A percentile compares a stretch with the other conserved stretches of the same genome.
These are phyloP conservation scores for Jacaranda copaia DNA, from an alignment of 257 asterid species.

Conservation along the genomic window DNA sequence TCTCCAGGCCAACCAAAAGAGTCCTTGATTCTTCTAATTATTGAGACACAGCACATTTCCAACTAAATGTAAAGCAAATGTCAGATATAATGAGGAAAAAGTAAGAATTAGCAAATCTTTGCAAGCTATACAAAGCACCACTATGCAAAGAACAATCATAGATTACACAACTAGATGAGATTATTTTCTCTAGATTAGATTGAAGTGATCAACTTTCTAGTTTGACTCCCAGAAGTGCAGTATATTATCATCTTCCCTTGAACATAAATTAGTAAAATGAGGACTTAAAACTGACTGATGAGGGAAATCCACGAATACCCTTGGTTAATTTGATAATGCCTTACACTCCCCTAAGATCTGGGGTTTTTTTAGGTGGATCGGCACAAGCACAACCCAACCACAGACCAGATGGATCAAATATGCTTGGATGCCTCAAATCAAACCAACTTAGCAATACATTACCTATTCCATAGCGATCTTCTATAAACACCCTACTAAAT, in stretches of 20 bases:
- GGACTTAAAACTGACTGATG: too few relatives aligned
- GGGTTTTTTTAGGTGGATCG: too few relatives aligned
- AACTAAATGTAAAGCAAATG: constrained; percentile 49
- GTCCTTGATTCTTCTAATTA: constrained; percentile 66
- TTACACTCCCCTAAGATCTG: too few relatives aligned
- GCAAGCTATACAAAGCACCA: background rate
- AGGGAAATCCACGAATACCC: too few relatives aligned
- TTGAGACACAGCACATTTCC: constrained; percentile 61
- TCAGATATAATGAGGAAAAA: constrained; percentile 19
- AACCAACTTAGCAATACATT: too few relatives aligned
- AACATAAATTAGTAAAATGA: constrained; percentile 18
- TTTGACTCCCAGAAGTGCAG: constrained; percentile 2
- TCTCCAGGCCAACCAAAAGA: constrained; percentile 81
- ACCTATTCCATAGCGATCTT: too few relatives aligned
- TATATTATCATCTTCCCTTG: background rate
- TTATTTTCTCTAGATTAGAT: background rate
- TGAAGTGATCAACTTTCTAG: background rate
- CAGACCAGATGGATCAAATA: too few relatives aligned
- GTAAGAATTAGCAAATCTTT: background rate
- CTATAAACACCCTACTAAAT: too few relatives aligned
- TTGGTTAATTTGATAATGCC: too few relatives aligned
- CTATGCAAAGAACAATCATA: constrained; percentile 1
- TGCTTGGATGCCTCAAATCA: too few relatives aligned
- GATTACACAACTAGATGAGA: background rate
- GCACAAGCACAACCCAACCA: too few relatives aligned